Evolutionary conservation across 495 filamentous ascomycete genomes (phyloP).

Genomic region (Oleoguttula mirabilis): DNA sequence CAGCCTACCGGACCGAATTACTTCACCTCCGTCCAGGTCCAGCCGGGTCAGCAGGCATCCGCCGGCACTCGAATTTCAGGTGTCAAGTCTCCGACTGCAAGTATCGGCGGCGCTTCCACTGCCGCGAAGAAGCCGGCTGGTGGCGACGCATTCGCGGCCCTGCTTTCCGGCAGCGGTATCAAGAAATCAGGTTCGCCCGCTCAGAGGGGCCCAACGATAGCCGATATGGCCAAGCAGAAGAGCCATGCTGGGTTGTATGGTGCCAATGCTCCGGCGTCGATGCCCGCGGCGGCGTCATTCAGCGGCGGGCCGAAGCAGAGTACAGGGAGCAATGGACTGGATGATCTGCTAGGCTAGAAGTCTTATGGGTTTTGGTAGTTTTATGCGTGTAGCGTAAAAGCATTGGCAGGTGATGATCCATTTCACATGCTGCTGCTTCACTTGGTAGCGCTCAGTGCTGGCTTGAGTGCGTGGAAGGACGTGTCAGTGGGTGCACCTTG

Average conservation of each 20-base stretch:
- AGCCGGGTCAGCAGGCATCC: constrained; percentile 17
- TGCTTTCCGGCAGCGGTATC: constrained; percentile 70
- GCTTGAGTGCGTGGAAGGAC: no score
- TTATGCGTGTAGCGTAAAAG: no score
- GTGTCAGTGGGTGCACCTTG: no score
- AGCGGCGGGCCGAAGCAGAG: constrained; percentile 14
- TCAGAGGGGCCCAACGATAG: constrained; percentile 63
- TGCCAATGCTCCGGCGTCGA: constrained; percentile 36
- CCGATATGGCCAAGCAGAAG: constrained; percentile 91
- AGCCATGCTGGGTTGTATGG: constrained; percentile 92
- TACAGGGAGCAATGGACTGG: constrained; percentile 36
- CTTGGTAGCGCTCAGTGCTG: no score
- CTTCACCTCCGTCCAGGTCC: constrained; percentile 62
- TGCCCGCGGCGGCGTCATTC: constrained; percentile 25
- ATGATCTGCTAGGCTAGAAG: constrained; percentile 51
- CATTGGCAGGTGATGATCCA: no score
- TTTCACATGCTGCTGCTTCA: no score
- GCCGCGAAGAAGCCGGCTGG: constrained; percentile 45
- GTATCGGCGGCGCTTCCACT: constrained; percentile 26
- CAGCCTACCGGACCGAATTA: constrained; percentile 81
- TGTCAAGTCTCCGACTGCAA: constrained; percentile 28
- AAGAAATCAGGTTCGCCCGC: constrained; percentile 58
- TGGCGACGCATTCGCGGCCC: constrained; percentile 74
- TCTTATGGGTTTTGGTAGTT: background rate
- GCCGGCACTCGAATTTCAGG: constrained; percentile 22